A percentile compares a stretch with the other conserved stretches of the same genome.
phyloP scores from a whole-genome alignment of 2,329 filamentous ascomycete genomes.

The Claviceps sp. region DNA sequence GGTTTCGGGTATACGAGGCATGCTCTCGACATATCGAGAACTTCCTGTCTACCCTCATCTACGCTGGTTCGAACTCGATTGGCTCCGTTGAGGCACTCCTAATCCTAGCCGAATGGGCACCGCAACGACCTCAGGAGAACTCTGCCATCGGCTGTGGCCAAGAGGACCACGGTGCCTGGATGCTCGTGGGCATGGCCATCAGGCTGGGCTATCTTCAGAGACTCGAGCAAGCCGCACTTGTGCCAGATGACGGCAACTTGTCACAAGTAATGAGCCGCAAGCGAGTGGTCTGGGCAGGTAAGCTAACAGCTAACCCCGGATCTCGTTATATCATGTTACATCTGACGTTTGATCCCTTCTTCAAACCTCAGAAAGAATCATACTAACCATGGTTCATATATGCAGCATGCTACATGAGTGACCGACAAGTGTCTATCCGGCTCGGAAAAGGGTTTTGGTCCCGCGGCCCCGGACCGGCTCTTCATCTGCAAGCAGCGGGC shows the following conservation, averaged over 20 bases:
- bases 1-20: conserved; percentile 48
- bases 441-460: conserved; percentile 65
- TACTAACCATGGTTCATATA: neutral
- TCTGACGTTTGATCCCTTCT: too few relatives aligned
- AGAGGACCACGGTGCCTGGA: conserved; percentile 64
- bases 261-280: conserved; percentile 48
- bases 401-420: conserved; percentile 48
- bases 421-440: conserved; percentile 55
- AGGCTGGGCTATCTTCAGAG: conserved; percentile 58
- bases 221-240: conserved; percentile 54
- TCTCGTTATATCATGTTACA: too few relatives aligned
- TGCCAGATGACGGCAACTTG: conserved; percentile 44
- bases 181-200: conserved; percentile 60
- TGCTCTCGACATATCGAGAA: conserved; percentile 59
- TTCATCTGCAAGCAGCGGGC: conserved; percentile 49
- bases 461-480: conserved; percentile 53
- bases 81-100: conserved; percentile 59
- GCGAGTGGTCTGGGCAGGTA: conserved; percentile 52
- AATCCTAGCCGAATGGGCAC: conserved; percentile 60
- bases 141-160: conserved; percentile 56
- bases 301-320: conserved; percentile 2
- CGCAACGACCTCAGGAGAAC: conserved; percentile 47
- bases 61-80: conserved; percentile 52
- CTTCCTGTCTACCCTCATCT: conserved; percentile 52
- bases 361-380: too few relatives aligned